phyloP scores from a whole-genome alignment of 257 asterid species.

The Salvia miltiorrhiza region DNA sequence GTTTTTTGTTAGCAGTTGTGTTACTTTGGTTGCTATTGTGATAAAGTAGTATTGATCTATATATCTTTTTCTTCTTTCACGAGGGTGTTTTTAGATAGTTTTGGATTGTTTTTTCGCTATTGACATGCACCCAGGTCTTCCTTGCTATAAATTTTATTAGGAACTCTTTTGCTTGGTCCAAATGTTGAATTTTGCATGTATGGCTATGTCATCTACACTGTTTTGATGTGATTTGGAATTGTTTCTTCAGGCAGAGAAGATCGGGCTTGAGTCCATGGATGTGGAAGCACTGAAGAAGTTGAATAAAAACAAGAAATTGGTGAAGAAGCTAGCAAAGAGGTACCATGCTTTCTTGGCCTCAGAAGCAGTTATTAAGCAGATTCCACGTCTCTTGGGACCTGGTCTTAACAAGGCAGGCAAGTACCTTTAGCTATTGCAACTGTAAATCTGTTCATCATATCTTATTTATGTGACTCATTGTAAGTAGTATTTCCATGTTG shows the following conservation, averaged over 20 bases:
- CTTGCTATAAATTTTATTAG: no score
- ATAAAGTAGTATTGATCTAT: no score
- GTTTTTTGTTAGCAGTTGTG: neutral
- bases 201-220: neutral
- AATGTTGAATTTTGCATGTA: no score
- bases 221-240: neutral
- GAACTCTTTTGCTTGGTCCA: neutral
- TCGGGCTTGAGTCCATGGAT: slow-evolving; percentile 62
- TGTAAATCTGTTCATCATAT: neutral
- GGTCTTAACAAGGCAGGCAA: slow-evolving; percentile 66
- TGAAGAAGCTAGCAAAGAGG: slow-evolving; percentile 62
- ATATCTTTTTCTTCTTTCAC: no score
- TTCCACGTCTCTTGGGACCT: slow-evolving; percentile 58
- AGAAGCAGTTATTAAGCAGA: slow-evolving; percentile 54
- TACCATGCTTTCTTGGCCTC: slow-evolving; percentile 60
- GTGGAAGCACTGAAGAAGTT: slow-evolving; percentile 60
- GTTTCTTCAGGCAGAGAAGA: slow-evolving; percentile 42
- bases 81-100: no score
- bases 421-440: slow-evolving; percentile 13
- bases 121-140: no score
- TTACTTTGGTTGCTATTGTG: no score
- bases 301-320: slow-evolving; percentile 54
- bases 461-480: no score
- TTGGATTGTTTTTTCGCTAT: no score
- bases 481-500: no score